Evolutionary conservation across 768 basidiomycete genomes (phyloP).

Genomic region (Asterophora parasitica): DNA sequence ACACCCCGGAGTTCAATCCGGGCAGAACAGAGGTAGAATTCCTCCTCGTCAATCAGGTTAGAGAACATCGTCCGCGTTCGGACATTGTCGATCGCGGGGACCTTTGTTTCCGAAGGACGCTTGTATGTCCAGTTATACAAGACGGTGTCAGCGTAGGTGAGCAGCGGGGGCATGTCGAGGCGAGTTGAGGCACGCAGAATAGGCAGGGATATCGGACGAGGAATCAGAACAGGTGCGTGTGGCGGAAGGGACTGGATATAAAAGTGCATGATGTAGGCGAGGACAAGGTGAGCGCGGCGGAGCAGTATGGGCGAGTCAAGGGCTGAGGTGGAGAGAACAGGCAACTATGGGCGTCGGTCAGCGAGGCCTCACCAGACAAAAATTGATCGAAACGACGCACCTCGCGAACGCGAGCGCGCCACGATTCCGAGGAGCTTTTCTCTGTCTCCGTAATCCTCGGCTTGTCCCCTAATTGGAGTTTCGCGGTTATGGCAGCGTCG

Average conservation of each 20-base stretch:
- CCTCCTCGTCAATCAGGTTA: slow-evolving; percentile 70
- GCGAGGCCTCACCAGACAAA: neutral
- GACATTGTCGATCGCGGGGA: slow-evolving; percentile 56
- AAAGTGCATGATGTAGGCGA: slow-evolving; percentile 71
- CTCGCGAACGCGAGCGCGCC: slow-evolving; percentile 40
- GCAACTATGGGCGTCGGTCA: slow-evolving; percentile 38
- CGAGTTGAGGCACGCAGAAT: slow-evolving; percentile 63
- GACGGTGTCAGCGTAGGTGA: slow-evolving; percentile 90
- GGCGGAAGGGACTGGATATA: slow-evolving; percentile 66
- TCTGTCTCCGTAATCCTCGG: slow-evolving; percentile 32
- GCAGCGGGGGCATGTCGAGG: slow-evolving; percentile 78
- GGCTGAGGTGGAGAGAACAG: slow-evolving; percentile 40
- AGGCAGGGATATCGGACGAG: slow-evolving; percentile 66
- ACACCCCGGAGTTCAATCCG: slow-evolving; percentile 85
- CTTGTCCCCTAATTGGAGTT: slow-evolving; percentile 17
- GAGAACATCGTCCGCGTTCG: slow-evolving; percentile 71
- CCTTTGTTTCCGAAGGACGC: slow-evolving; percentile 28
- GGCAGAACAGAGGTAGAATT: slow-evolving; percentile 84
- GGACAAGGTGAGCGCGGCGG: slow-evolving; percentile 68
- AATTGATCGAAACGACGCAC: slow-evolving; percentile 26
- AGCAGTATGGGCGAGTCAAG: slow-evolving; percentile 54
- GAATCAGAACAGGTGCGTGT: slow-evolving; percentile 54
- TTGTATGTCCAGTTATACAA: slow-evolving; percentile 74
- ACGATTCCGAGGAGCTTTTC: slow-evolving; percentile 33
- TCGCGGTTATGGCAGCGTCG: slow-evolving; percentile 11